Conservation (phyloP, 768 basidiomycete species). For the Lactifluus subvellereus region DNA sequence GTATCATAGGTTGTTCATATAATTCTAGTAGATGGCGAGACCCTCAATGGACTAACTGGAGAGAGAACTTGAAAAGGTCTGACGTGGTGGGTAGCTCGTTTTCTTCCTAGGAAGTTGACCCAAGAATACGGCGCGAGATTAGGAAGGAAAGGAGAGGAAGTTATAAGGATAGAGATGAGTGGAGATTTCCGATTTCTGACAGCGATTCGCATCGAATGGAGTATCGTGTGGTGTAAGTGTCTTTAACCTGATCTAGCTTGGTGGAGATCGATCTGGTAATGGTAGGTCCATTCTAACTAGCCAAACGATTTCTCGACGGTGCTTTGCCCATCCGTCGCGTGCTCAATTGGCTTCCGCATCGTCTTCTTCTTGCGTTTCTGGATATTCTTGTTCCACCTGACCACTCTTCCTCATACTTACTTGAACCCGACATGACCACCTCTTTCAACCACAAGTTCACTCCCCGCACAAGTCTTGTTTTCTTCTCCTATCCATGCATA, state of each 20-base stretch:
- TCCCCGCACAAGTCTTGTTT: not conserved
- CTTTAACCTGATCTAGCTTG: conserved; percentile 21
- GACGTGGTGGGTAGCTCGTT: not conserved
- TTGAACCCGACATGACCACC: conserved; percentile 10
- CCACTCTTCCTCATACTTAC: conserved; percentile 13
- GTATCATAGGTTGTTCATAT: conserved; percentile 11
- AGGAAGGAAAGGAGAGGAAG: conserved; percentile 9
- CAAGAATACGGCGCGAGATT: conserved; percentile 8
- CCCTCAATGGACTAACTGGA: not conserved
- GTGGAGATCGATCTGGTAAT: conserved; percentile 6
- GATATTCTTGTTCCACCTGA: conserved; percentile 17
- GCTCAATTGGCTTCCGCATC: not conserved
- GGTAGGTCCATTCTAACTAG: not conserved
- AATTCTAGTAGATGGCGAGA: not conserved
- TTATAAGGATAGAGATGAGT: conserved; percentile 9
- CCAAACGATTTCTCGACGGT: not conserved
- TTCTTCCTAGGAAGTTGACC: not conserved
- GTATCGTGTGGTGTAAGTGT: conserved; percentile 5
- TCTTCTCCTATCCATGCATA: not conserved
- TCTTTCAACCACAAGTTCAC: not conserved
- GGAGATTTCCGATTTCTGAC: conserved; percentile 23
- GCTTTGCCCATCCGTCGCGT: conserved; percentile 4
- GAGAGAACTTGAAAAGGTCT: not conserved
- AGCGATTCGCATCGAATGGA: conserved; percentile 22
- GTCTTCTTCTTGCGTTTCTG: conserved; percentile 12